Conservation (phyloP, 768 basidiomycete genomes). For the Russula sp. region DNA sequence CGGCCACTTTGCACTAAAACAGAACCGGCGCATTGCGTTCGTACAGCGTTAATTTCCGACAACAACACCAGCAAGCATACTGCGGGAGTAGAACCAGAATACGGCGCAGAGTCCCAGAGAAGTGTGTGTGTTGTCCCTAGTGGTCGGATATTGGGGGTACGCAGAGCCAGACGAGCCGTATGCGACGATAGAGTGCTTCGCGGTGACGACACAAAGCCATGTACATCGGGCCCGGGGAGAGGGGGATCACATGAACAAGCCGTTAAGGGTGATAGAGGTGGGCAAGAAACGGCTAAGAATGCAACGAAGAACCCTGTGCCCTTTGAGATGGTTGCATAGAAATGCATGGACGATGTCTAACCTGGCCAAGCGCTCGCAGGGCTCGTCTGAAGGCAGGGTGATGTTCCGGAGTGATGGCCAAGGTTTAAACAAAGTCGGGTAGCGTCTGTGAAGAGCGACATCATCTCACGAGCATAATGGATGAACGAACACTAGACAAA, state of each 20-base stretch:
- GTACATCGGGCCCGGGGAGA: background rate
- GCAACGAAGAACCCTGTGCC: background rate
- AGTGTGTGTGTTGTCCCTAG: background rate
- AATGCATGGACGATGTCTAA: background rate
- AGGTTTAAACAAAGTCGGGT: slow-evolving; percentile 14
- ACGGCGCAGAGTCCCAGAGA: background rate
- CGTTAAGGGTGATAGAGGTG: background rate
- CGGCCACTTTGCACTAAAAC: slow-evolving; percentile 1
- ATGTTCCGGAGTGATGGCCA: slow-evolving; percentile 30
- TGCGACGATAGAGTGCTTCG: background rate
- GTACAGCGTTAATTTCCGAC: slow-evolving; percentile 5
- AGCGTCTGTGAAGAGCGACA: background rate
- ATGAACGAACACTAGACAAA: too few relatives aligned
- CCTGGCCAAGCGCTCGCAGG: background rate
- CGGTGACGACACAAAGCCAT: background rate
- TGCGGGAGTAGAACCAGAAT: background rate
- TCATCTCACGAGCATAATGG: background rate
- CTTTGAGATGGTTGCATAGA: background rate
- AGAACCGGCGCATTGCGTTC: background rate
- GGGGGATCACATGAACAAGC: too few relatives aligned
- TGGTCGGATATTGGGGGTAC: background rate
- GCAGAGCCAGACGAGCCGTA: slow-evolving; percentile 1
- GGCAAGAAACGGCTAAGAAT: background rate
- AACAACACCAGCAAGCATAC: background rate
- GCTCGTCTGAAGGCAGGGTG: too few relatives aligned